Evolutionary conservation across 2,329 filamentous ascomycete species (phyloP).

Genomic region (Trichoderma gracile): DNA sequence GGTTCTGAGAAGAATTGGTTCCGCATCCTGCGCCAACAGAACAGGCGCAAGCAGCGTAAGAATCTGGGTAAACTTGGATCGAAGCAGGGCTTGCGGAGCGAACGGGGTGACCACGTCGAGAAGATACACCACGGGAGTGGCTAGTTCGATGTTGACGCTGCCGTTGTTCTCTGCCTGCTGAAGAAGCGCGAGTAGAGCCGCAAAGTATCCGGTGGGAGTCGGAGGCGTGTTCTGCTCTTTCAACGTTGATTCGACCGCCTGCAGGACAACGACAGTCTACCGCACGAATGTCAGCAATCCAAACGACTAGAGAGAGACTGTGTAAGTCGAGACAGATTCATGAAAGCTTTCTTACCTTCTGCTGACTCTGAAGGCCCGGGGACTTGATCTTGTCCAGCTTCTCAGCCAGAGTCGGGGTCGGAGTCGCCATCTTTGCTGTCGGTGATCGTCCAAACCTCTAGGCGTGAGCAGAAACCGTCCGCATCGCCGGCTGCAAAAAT

Average conservation of each 20-base stretch:
- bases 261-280: constrained; percentile 81
- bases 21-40: constrained; percentile 75
- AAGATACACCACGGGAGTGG: constrained; percentile 87
- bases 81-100: constrained; percentile 81
- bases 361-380: constrained; percentile 92
- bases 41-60: constrained; percentile 82
- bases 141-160: constrained; percentile 76
- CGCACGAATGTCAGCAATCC: constrained; percentile 26
- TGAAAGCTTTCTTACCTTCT: constrained; percentile 63
- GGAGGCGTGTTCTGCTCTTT: constrained; percentile 81
- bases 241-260: constrained; percentile 89
- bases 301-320: not conserved
- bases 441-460: constrained; percentile 11
- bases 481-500: constrained; percentile 15
- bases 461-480: constrained; percentile 15
- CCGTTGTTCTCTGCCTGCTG: constrained; percentile 70
- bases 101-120: constrained; percentile 88
- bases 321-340: not conserved
- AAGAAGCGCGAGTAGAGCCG: constrained; percentile 86
- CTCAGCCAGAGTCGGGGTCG: constrained; percentile 67
- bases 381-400: constrained; percentile 97
- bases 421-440: constrained; percentile 48
- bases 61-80: constrained; percentile 93
- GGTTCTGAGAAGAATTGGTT: constrained; percentile 81
- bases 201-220: constrained; percentile 90